Evolutionary conservation across 2,329 filamentous ascomycete species (phyloP), one percentile per base, ranked within the genome.

Genomic region (Sordariomycetes sp.): DNA sequence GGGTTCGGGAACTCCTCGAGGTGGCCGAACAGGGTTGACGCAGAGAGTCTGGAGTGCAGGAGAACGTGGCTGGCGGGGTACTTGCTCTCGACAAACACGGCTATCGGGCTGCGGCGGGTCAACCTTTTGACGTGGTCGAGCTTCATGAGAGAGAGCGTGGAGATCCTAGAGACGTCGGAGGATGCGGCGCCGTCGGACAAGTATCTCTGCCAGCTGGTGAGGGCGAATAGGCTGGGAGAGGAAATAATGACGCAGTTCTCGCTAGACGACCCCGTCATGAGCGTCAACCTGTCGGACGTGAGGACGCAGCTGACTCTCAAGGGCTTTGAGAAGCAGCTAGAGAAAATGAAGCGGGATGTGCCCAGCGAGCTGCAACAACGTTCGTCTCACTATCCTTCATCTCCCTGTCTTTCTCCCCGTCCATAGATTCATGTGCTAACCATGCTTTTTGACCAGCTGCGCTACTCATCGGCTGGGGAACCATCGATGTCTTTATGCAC

Each of bases 401-500:
- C 59, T 20, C 40, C 32, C n/a, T 56, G 60, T 55, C 60, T 57
- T 10, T 14, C 46, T 50, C 3, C 37, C 18, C 18, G 12, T n/a
- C 37, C 37, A 24, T 50, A 24, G 2, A 4, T 50, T 50, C 5
- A 20, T 51, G 34, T 6, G n/a, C 32, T 43, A 57, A 32, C 16
- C 20, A 34, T n/a, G 18, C n/a, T 11, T 28, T 11, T 18, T 24
- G 48, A 32, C 59, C 66, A 85, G 85, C 81, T n/a, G 77, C 82
- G 0, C 73, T 90, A 53, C 72, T 74, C 20, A 78, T 90, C 62
- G 80, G 81, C 60, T 84, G 89, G 62, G 76, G 85, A 62, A 79
- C 87, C 1, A 68, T 89, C 40, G 86, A 79, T 61, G 73, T 92
- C 3, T 90, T 88, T 67, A 85, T 91, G 74, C 86, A 92, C 67